Conservation (phyloP, 2,329 filamentous ascomycete genomes). For the Pseudogymnoascus sp. region DNA sequence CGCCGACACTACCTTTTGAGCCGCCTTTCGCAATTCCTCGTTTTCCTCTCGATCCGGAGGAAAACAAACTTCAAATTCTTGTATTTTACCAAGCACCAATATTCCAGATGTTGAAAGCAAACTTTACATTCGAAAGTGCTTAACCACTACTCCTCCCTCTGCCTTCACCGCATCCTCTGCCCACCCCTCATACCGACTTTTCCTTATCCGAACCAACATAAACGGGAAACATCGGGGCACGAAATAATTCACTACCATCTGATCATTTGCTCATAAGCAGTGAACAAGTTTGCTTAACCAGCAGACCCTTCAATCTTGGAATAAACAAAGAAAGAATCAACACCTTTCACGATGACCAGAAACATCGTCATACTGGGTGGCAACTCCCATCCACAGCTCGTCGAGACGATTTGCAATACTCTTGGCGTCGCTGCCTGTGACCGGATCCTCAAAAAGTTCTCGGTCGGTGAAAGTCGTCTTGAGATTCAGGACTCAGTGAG, state of each 20-base stretch:
- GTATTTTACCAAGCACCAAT: constrained; percentile 10
- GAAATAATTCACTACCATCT: not conserved
- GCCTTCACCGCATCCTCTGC: constrained; percentile 4
- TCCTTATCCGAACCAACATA: constrained; percentile 6
- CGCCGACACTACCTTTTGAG: constrained; percentile 6
- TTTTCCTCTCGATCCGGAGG: not conserved
- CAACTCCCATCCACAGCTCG: constrained; percentile 82
- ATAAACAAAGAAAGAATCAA: not conserved
- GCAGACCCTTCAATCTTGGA: not conserved
- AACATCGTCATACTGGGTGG: constrained; percentile 92
- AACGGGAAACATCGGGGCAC: constrained; percentile 8
- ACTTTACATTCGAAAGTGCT: constrained; percentile 11
- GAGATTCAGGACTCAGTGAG: constrained; percentile 95
- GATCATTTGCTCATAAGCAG: not conserved
- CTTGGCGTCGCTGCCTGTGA: constrained; percentile 81
- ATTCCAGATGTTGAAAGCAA: constrained; percentile 10
- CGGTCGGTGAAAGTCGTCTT: constrained; percentile 87
- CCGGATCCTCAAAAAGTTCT: constrained; percentile 83
- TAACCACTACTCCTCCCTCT: constrained; percentile 9
- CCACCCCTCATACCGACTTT: constrained; percentile 1
- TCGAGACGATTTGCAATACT: constrained; percentile 78
- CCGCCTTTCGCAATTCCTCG: constrained; percentile 10
- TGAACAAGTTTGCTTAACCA: not conserved
- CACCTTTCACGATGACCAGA: constrained; percentile 61
- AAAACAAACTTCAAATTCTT: not conserved